These are phyloP conservation scores for Raffaelea ambrosiae DNA, from an alignment of 2,329 filamentous ascomycete species.

Conservation along the genomic window DNA sequence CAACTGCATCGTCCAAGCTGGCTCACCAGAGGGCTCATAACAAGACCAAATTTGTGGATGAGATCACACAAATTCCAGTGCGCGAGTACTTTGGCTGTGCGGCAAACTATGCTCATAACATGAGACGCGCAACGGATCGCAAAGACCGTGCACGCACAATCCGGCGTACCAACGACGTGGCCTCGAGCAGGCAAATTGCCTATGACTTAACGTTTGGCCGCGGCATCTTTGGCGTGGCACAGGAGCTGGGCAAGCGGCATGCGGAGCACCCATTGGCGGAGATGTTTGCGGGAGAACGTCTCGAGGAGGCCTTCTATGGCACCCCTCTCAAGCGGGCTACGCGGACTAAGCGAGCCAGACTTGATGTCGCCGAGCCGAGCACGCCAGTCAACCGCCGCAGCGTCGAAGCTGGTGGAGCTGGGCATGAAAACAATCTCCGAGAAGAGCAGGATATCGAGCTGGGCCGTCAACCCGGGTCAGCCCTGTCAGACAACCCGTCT, in stretches of 20 bases:
- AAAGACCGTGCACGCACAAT: slow-evolving; percentile 1
- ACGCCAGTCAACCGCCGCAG: slow-evolving; percentile 6
- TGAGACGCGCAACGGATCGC: slow-evolving; percentile 9
- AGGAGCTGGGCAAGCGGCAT: not conserved
- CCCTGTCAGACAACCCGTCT: slow-evolving; percentile 54
- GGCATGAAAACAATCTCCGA: slow-evolving; percentile 9
- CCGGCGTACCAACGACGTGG: slow-evolving; percentile 7
- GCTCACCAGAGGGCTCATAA: not conserved
- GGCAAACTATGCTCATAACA: slow-evolving; percentile 12
- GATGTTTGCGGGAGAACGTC: slow-evolving; percentile 9
- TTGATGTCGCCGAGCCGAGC: slow-evolving; percentile 3
- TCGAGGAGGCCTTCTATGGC: slow-evolving; percentile 8
- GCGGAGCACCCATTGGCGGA: slow-evolving; percentile 7
- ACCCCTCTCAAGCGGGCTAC: slow-evolving; percentile 12
- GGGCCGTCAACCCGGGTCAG: slow-evolving; percentile 57
- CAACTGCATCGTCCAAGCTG: slow-evolving; percentile 1
- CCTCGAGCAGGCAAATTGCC: slow-evolving; percentile 3
- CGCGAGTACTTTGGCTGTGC: slow-evolving; percentile 10
- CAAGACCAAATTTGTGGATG: slow-evolving; percentile 10
- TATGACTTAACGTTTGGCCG: slow-evolving; percentile 12
- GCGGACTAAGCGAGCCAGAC: slow-evolving; percentile 8
- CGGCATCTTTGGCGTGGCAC: slow-evolving; percentile 12
- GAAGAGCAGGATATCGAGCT: slow-evolving; percentile 41
- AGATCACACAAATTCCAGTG: slow-evolving; percentile 14
- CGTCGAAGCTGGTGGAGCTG: not conserved